These are phyloP conservation scores for Pinus albicaulis DNA, from an alignment of 75 land plant genomes.

Conservation along the genomic window DNA sequence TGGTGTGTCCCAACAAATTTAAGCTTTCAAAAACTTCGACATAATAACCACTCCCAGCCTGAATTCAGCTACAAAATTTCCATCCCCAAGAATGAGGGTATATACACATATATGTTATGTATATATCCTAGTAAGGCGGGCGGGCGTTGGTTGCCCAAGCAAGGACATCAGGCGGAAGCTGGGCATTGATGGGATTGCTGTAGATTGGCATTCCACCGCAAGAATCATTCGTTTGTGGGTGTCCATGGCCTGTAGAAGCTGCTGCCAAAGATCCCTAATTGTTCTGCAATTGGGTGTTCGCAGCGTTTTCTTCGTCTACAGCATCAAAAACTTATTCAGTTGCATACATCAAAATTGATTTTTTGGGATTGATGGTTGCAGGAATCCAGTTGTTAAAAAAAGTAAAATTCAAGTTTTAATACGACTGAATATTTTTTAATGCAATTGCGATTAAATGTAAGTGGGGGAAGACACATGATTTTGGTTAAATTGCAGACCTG, in stretches of 20 bases:
- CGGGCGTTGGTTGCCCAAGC: not conserved
- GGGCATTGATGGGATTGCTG: not conserved
- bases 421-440: no score
- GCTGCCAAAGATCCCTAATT: not conserved
- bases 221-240: not conserved
- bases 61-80: not conserved
- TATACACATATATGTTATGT: no score
- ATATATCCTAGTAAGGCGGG: not conserved
- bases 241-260: not conserved
- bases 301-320: conserved; percentile 26
- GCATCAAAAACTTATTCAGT: no score
- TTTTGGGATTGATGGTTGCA: no score
- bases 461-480: no score
- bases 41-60: not conserved
- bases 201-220: not conserved
- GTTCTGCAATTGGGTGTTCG: not conserved
- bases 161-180: not conserved
- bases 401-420: no score
- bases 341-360: no score
- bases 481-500: no score
- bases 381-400: no score
- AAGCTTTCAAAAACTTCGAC: not conserved
- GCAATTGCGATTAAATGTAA: no score
- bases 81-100: no score
- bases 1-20: not conserved